A percentile compares a stretch with the other conserved stretches of the same genome.
Evolutionary conservation across 2,329 filamentous ascomycete species (phyloP).

Genomic region (Colletotrichum simmondsii): DNA sequence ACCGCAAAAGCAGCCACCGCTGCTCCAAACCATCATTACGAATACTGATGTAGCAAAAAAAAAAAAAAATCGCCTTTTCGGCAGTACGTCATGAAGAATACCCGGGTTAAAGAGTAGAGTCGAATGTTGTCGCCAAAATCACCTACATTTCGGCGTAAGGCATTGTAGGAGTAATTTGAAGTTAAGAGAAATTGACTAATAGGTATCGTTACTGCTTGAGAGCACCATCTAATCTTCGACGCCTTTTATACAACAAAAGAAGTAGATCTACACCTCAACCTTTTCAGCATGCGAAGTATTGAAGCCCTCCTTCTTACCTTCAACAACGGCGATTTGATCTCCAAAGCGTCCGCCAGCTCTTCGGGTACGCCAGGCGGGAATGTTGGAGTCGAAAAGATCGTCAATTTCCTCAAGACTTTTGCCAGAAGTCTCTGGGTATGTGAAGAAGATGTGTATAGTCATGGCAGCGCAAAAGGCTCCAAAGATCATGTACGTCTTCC

Average conservation of each 20-base stretch:
- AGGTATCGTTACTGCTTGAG: neutral
- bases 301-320: slow-evolving; percentile 9
- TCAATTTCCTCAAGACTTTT: slow-evolving; percentile 39
- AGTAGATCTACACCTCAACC: neutral
- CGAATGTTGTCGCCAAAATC: too few species aligned
- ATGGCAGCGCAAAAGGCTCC: slow-evolving; percentile 32
- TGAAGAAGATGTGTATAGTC: slow-evolving; percentile 39
- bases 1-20: neutral
- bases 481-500: slow-evolving; percentile 40
- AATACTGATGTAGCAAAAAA: too few species aligned
- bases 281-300: slow-evolving; percentile 4
- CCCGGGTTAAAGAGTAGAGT: too few species aligned
- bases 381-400: slow-evolving; percentile 32
- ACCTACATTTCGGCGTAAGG: too few species aligned
- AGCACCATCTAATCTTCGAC: too few species aligned
- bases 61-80: too few species aligned
- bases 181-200: neutral
- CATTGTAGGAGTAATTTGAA: neutral
- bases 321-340: slow-evolving; percentile 18
- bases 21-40: too few species aligned
- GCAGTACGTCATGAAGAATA: too few species aligned
- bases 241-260: neutral
- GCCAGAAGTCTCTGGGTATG: slow-evolving; percentile 43
- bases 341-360: slow-evolving; percentile 16
- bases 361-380: slow-evolving; percentile 23